These are phyloP conservation scores for Diatrype stigma DNA, from an alignment of 2,329 filamentous ascomycete genomes.

Conservation along the genomic window DNA sequence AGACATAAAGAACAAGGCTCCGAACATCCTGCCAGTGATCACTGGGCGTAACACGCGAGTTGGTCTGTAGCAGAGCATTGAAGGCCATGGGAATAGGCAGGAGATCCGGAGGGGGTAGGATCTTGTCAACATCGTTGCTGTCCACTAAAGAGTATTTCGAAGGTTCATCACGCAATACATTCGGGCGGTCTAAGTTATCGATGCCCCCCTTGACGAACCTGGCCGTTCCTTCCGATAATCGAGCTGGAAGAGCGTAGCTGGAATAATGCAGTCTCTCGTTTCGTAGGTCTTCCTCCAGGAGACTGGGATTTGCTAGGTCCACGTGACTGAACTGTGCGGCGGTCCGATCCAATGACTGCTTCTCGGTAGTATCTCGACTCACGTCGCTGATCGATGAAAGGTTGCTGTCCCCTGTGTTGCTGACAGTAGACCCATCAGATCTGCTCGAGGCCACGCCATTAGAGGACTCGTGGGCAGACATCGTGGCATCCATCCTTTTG, in stretches of 20 bases:
- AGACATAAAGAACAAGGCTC: conserved; percentile 60
- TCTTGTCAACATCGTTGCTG: conserved; percentile 1
- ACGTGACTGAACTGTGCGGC: conserved; percentile 26
- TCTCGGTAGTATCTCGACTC: conserved; percentile 1
- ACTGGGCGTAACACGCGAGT: conserved; percentile 67
- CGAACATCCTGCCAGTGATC: conserved; percentile 94
- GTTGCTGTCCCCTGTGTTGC: conserved; percentile 2
- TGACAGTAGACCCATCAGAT: not conserved
- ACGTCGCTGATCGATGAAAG: not conserved
- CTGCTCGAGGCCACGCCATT: not conserved
- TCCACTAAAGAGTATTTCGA: conserved; percentile 29
- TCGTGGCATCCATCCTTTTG: conserved; percentile 10
- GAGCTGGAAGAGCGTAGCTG: conserved; percentile 15
- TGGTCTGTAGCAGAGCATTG: conserved; percentile 57
- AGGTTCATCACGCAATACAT: conserved; percentile 32
- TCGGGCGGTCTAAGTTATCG: conserved; percentile 30
- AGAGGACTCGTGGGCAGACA: conserved; percentile 7
- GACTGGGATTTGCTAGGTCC: conserved; percentile 13
- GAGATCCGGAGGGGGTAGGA: conserved; percentile 27
- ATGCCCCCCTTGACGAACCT: conserved; percentile 12
- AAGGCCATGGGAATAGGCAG: conserved; percentile 57
- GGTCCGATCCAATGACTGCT: conserved; percentile 16
- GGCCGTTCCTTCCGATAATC: conserved; percentile 19
- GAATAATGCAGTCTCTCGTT: conserved; percentile 12
- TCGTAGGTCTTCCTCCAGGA: conserved; percentile 17